These are phyloP conservation scores for Osmanthus fragrans DNA, from an alignment of 257 asterid genomes.

Conservation along the genomic window DNA sequence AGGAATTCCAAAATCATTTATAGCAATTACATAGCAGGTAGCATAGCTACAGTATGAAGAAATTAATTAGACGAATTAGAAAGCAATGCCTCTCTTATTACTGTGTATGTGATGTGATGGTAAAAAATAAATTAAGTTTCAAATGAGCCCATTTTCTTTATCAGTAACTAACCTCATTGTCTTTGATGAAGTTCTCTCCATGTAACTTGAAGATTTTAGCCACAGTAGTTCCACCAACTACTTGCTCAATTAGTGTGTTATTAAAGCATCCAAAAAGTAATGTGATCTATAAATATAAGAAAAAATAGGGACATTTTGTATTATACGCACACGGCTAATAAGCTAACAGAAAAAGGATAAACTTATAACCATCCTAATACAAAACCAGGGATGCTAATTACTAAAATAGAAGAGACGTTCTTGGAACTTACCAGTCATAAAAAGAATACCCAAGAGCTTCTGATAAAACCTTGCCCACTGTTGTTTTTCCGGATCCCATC, in stretches of 20 bases:
- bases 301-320: background rate
- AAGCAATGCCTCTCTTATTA: too few species aligned
- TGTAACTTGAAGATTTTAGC: conserved; percentile 68
- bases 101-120: too few species aligned
- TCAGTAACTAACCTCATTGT: conserved; percentile 60
- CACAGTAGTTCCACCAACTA: conserved; percentile 64
- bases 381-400: conserved; percentile 5
- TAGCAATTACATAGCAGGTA: too few species aligned
- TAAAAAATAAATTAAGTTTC: too few species aligned
- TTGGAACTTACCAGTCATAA: conserved; percentile 70
- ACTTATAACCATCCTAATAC: background rate
- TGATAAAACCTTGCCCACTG: conserved; percentile 81
- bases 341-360: conserved; percentile 9
- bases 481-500: conserved; percentile 99
- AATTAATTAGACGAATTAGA: too few species aligned
- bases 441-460: conserved; percentile 81
- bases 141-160: too few species aligned
- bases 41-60: too few species aligned
- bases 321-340: background rate
- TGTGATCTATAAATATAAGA: background rate
- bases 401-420: conserved; percentile 18
- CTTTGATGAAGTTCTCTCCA: conserved; percentile 79
- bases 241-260: conserved; percentile 67
- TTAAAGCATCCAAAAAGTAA: conserved; percentile 45
- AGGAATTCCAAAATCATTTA: too few species aligned